These are phyloP conservation scores for Calonectria ilicicola DNA, from an alignment of 2,329 filamentous ascomycete genomes.

Conservation along the genomic window DNA sequence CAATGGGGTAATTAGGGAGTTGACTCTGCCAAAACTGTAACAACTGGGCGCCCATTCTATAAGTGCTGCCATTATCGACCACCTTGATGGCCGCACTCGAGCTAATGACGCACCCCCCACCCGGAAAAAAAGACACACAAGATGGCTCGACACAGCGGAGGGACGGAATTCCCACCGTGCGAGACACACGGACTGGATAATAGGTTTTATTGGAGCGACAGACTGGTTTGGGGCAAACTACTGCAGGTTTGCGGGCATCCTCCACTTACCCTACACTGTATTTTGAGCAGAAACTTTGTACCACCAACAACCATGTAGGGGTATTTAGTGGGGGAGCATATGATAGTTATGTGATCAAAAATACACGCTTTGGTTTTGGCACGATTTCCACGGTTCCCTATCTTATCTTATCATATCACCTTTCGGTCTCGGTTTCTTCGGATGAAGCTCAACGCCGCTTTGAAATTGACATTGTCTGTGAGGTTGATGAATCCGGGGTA, in stretches of 20 bases:
- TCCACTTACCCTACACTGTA: conserved; percentile 11
- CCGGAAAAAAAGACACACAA: not conserved
- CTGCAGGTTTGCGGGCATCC: not conserved
- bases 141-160: not conserved
- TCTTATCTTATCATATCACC: not conserved
- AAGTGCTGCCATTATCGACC: conserved; percentile 17
- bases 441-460: not conserved
- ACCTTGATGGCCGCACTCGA: conserved; percentile 22
- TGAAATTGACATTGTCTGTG: conserved; percentile 14
- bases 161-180: not conserved
- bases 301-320: conserved; percentile 7
- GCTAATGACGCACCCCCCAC: conserved; percentile 11
- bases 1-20: conserved; percentile 23
- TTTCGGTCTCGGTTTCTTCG: not conserved
- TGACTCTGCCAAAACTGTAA: conserved; percentile 26
- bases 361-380: not conserved
- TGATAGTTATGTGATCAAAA: not conserved
- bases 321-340: not conserved
- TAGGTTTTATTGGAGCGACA: conserved; percentile 10
- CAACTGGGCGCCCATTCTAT: conserved; percentile 17
- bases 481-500: conserved; percentile 15
- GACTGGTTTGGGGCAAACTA: not conserved
- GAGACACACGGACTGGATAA: not conserved
- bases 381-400: not conserved
- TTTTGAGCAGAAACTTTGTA: conserved; percentile 3